Evolutionary conservation across 768 basidiomycete species (phyloP).

Genomic region (Candolleomyces eurysporus): DNA sequence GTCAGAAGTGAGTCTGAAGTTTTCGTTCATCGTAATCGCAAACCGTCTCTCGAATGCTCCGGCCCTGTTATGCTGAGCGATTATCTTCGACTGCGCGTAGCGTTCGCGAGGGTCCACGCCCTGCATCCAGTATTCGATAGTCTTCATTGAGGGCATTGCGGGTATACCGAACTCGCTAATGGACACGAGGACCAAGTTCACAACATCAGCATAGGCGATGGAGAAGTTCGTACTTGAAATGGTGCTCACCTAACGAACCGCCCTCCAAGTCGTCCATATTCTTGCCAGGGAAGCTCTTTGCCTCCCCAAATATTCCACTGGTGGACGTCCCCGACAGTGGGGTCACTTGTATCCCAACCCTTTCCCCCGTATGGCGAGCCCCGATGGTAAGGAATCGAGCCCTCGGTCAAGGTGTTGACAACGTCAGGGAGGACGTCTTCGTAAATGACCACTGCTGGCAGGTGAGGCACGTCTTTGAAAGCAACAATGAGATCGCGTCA

Average conservation of each 20-base stretch:
- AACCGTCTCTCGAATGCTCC: constrained; percentile 56
- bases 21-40: constrained; percentile 57
- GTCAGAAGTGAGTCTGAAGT: constrained; percentile 49
- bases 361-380: constrained; percentile 82
- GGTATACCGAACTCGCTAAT: constrained; percentile 63
- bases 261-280: constrained; percentile 59
- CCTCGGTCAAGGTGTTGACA: constrained; percentile 40
- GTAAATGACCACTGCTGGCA: constrained; percentile 61
- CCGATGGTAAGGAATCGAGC: constrained; percentile 70
- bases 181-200: background rate
- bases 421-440: constrained; percentile 61
- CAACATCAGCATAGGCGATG: too few species aligned
- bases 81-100: constrained; percentile 55
- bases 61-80: constrained; percentile 60
- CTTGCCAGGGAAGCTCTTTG: constrained; percentile 57
- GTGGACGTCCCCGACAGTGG: constrained; percentile 81
- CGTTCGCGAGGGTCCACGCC: constrained; percentile 40
- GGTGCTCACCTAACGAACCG: constrained; percentile 54
- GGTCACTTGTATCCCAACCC: constrained; percentile 69
- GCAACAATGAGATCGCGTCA: too few species aligned
- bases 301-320: constrained; percentile 78
- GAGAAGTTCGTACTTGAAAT: background rate
- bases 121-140: constrained; percentile 56
- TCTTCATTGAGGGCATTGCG: constrained; percentile 54
- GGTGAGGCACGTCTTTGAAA: constrained; percentile 30